Evolutionary conservation across 2,329 filamentous ascomycete species (phyloP), one percentile per base, ranked within the genome.

Genomic region (Paracoccidioides lutzii): DNA sequence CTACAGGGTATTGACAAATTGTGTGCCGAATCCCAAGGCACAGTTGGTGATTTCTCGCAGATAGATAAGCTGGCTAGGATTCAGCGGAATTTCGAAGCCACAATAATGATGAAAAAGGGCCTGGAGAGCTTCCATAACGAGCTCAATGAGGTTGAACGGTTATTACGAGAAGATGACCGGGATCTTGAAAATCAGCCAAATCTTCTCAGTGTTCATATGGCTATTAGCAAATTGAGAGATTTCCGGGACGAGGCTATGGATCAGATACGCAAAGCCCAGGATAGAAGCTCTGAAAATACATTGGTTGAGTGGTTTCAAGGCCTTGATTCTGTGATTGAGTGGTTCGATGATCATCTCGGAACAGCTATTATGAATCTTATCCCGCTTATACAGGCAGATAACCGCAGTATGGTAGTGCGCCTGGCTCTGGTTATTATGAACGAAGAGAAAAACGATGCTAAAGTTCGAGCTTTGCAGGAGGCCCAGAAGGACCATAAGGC

Each of bases 1-100:
- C 93, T 98, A 82, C 90, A 94, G 78, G 94, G 91, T 74, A 97
- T 98, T 66, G 93, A 98, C 76, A 90, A 88, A 74, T 81, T 98
- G 61, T 98, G 93, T 75, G 90, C 90, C 60, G 94, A 98, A 73
- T 90, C 90, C 55, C 91, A 97, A 76, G 89, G 88, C 69, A 96
- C 96, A 83, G 95, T 98, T 66, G 84, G 87, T 66, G 93, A 98
- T 76, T 97, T 98, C 72, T 91, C 91, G 55, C 88, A 95, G 72
- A 93, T 94, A 62, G 74, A 76, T 55, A 69, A 71, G 53, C 61
- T 76, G 49, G 73, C 73, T 5, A 66, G 71, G 59, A 70, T 76
- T 38, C 93, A 98, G 73, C 82, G 91, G 60, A 96, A 98, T 74
- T 98, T 98, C 68, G 88, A 87, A 65, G 88, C 89, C 48, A 90